Percentiles rank a stretch among this genome's conserved stretches.
Conservation (phyloP, 495 filamentous ascomycete species). For the Penicillium arizonense region DNA sequence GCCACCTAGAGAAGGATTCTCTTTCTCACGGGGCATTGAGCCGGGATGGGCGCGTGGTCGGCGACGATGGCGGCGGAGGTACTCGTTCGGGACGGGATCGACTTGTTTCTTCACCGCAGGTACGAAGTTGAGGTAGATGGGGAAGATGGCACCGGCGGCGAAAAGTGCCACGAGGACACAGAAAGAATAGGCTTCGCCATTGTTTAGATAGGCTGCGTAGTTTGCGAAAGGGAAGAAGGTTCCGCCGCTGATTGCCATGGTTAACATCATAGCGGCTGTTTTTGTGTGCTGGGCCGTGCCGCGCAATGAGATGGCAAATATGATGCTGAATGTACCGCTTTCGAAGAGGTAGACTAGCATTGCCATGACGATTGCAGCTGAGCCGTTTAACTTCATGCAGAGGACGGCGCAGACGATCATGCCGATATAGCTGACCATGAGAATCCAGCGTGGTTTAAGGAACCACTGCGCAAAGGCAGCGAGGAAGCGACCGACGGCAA, state of each 20-base stretch:
- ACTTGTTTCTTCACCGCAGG: slow-evolving; percentile 59
- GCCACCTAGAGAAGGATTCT: slow-evolving; percentile 33
- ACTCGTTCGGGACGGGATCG: slow-evolving; percentile 53
- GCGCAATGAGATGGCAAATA: slow-evolving; percentile 59
- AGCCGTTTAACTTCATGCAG: slow-evolving; percentile 51
- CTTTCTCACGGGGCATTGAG: slow-evolving; percentile 31
- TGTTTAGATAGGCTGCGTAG: slow-evolving; percentile 39
- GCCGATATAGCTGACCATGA: slow-evolving; percentile 54
- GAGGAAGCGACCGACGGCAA: slow-evolving; percentile 62
- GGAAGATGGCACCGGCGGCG: slow-evolving; percentile 55
- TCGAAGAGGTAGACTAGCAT: slow-evolving; percentile 62
- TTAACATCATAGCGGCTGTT: slow-evolving; percentile 51
- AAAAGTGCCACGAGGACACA: slow-evolving; percentile 59
- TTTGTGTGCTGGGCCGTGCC: slow-evolving; percentile 63
- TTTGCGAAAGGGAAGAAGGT: slow-evolving; percentile 56
- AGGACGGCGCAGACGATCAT: slow-evolving; percentile 55
- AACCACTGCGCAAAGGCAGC: slow-evolving; percentile 53
- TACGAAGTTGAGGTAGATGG: slow-evolving; percentile 57
- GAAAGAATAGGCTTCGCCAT: slow-evolving; percentile 48
- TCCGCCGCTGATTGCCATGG: slow-evolving; percentile 57
- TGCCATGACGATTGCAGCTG: slow-evolving; percentile 46
- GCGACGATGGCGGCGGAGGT: slow-evolving; percentile 36
- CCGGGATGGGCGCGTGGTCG: slow-evolving; percentile 17
- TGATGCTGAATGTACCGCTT: slow-evolving; percentile 59
- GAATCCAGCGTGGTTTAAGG: slow-evolving; percentile 62